phyloP scores from a whole-genome alignment of 1,139 yeast species.

The Protomyces pachydermus region DNA sequence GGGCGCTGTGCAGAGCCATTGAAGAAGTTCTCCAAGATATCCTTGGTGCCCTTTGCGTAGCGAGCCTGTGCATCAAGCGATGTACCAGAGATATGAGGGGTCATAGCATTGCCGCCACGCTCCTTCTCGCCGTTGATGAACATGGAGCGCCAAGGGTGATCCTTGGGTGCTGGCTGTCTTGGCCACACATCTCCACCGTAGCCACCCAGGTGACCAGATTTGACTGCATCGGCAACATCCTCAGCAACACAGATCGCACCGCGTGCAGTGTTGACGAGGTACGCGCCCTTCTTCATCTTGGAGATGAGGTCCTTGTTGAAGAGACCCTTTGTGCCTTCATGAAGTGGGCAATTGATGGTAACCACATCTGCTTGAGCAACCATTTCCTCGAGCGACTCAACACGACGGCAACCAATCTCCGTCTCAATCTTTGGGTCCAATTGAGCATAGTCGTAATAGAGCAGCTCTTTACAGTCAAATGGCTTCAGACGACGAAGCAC shows the following conservation, averaged over 20 bases:
- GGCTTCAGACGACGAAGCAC: slow-evolving; percentile 68
- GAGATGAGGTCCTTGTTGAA: slow-evolving; percentile 63
- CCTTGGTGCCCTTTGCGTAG: slow-evolving; percentile 64
- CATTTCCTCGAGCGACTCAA: slow-evolving; percentile 60
- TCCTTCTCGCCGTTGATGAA: slow-evolving; percentile 45
- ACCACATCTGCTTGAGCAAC: slow-evolving; percentile 67
- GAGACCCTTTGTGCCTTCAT: slow-evolving; percentile 62
- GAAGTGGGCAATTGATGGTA: slow-evolving; percentile 73
- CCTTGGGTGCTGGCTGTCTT: slow-evolving; percentile 72
- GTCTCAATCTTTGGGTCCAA: slow-evolving; percentile 55
- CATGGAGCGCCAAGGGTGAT: slow-evolving; percentile 75
- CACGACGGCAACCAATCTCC: slow-evolving; percentile 58
- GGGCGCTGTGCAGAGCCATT: slow-evolving; percentile 62
- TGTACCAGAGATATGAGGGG: slow-evolving; percentile 77
- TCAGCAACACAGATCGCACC: slow-evolving; percentile 72
- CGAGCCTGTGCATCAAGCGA: slow-evolving; percentile 74
- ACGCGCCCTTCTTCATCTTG: slow-evolving; percentile 71
- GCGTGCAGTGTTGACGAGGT: slow-evolving; percentile 77
- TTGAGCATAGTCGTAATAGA: slow-evolving; percentile 71
- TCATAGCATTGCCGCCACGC: slow-evolving; percentile 80
- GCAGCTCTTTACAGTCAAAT: slow-evolving; percentile 67
- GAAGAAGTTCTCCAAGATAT: slow-evolving; percentile 60
- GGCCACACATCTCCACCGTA: slow-evolving; percentile 85
- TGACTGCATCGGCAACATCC: slow-evolving; percentile 70
- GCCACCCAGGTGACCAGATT: slow-evolving; percentile 65